A percentile compares a stretch with the other conserved stretches of the same genome.
Evolutionary conservation across 306 rosid species (phyloP).

Genomic region (Vigna angularis): DNA sequence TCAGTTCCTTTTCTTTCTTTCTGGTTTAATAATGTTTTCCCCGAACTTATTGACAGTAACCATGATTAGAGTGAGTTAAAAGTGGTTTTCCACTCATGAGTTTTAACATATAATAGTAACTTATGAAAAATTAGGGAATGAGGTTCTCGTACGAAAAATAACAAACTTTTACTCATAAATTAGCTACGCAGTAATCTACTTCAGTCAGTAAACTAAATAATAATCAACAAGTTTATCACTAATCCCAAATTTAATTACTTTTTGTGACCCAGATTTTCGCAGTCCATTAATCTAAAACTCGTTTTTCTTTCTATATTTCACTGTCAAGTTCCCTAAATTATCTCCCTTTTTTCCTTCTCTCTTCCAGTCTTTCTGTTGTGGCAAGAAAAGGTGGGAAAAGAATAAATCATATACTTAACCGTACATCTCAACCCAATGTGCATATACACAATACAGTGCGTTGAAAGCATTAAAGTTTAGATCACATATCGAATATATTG

Average conservation of each 20-base stretch:
- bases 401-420: background rate
- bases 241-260: background rate
- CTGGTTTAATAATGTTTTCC: conserved; percentile 24
- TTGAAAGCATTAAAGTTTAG: background rate
- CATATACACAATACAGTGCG: no score
- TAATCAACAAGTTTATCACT: background rate
- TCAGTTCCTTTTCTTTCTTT: background rate
- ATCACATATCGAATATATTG: background rate
- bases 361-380: background rate
- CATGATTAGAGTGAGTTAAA: conserved; percentile 20
- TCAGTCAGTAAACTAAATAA: background rate
- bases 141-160: background rate
- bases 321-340: background rate
- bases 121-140: background rate
- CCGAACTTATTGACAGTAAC: background rate
- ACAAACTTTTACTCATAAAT: background rate
- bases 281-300: conserved; percentile 2
- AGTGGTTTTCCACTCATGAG: conserved; percentile 4
- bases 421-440: background rate
- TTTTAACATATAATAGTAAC: background rate
- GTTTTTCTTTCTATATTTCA: background rate
- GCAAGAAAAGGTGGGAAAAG: background rate
- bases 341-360: background rate
- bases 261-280: background rate
- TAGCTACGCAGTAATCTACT: background rate